Conservation (phyloP, 371 early-diverging fungal genomes). For the Rhizopus microsporus region DNA sequence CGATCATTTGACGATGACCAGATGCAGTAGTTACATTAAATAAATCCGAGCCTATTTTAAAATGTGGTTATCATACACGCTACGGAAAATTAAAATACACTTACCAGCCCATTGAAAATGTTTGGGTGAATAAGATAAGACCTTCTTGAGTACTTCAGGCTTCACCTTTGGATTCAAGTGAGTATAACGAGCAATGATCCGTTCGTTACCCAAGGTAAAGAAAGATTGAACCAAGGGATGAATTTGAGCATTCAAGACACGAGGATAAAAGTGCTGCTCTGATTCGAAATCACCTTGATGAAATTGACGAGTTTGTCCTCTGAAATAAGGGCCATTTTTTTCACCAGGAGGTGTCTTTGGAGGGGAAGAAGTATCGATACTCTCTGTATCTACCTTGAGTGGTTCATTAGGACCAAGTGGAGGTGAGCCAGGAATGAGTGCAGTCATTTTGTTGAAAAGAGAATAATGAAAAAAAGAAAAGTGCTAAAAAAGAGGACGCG, state of each 20-base stretch:
- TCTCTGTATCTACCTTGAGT: constrained; percentile 3
- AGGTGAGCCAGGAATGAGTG: constrained; percentile 14
- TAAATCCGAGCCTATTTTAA: constrained; percentile 69
- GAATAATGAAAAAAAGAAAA: background rate
- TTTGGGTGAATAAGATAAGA: constrained; percentile 75
- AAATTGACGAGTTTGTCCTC: constrained; percentile 33
- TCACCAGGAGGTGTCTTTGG: constrained; percentile 44
- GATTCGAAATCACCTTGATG: constrained; percentile 81
- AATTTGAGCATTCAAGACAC: constrained; percentile 90
- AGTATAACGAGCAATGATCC: constrained; percentile 87
- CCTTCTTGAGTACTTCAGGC: constrained; percentile 58
- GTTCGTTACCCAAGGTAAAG: constrained; percentile 86
- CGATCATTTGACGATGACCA: constrained; percentile 93
- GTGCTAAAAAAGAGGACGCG: too few species aligned
- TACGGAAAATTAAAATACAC: background rate
- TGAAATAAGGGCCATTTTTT: constrained; percentile 11
- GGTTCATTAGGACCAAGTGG: constrained; percentile 18
- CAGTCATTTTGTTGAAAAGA: background rate
- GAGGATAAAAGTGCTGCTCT: constrained; percentile 89
- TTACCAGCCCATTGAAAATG: constrained; percentile 89
- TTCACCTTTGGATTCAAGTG: constrained; percentile 89
- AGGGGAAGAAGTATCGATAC: constrained; percentile 21
- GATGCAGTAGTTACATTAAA: constrained; percentile 88
- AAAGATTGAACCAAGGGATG: constrained; percentile 88
- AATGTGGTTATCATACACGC: background rate